phyloP scores from a whole-genome alignment of 306 rosid genomes.

The Trifolium fragiferum region DNA sequence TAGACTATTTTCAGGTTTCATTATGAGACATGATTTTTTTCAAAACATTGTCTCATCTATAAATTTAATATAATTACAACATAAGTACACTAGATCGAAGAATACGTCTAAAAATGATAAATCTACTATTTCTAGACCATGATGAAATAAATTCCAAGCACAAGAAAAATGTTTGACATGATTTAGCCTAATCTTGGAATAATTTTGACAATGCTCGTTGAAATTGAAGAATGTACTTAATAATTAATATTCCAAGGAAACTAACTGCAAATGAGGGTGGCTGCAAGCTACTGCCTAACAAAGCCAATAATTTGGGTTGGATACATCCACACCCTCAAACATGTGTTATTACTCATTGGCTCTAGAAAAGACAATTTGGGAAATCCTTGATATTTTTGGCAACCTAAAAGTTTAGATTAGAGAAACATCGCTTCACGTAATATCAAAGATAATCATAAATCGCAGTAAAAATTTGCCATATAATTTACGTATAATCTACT shows the following conservation, averaged over 20 bases:
- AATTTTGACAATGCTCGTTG: slow-evolving; percentile 14
- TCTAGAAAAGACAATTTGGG: slow-evolving; percentile 37
- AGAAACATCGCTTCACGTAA: neutral
- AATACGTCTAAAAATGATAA: neutral
- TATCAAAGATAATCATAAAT: neutral
- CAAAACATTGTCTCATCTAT: neutral
- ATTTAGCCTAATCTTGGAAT: slow-evolving; percentile 16
- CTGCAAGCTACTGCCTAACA: slow-evolving; percentile 26
- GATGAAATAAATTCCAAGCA: neutral
- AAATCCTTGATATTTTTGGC: slow-evolving; percentile 28
- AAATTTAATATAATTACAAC: no score
- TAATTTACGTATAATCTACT: neutral
- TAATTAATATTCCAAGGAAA: neutral
- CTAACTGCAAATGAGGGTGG: slow-evolving; percentile 13
- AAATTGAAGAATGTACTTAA: slow-evolving; percentile 21
- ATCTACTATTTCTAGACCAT: neutral
- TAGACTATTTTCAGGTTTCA: no score
- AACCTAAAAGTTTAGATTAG: neutral
- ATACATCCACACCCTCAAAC: slow-evolving; percentile 31
- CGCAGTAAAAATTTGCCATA: neutral
- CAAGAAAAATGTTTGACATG: neutral
- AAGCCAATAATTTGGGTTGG: slow-evolving; percentile 44
- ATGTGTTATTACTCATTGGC: neutral
- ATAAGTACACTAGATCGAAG: neutral
- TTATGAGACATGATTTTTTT: neutral